Percentiles rank a stretch among this genome's conserved stretches.
Conservation (phyloP, 805 yeast genomes). For the Osmozyma mogii region DNA sequence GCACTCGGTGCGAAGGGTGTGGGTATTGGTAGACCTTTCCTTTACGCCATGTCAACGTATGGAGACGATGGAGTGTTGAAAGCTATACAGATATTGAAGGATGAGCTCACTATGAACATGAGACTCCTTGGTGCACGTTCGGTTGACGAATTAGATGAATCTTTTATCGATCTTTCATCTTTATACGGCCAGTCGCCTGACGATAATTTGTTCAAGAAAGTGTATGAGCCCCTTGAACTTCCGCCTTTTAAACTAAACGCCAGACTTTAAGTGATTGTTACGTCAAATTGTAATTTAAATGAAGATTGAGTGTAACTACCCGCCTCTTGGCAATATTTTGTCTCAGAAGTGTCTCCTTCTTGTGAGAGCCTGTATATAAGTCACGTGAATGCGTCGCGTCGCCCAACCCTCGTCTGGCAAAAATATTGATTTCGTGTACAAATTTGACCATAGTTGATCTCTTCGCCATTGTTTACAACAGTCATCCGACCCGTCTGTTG, state of each 20-base stretch:
- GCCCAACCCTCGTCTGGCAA: too few relatives aligned
- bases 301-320: too few relatives aligned
- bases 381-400: too few relatives aligned
- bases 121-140: constrained; percentile 52
- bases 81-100: constrained; percentile 54
- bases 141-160: constrained; percentile 38
- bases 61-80: constrained; percentile 67
- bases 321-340: too few relatives aligned
- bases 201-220: constrained; percentile 47
- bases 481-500: too few relatives aligned
- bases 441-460: too few relatives aligned
- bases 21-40: constrained; percentile 70
- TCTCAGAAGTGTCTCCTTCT: too few relatives aligned
- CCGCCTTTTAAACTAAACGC: constrained; percentile 48
- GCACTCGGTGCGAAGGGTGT: constrained; percentile 72
- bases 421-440: too few relatives aligned
- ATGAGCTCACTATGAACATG: constrained; percentile 60
- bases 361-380: too few relatives aligned
- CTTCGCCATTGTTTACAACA: too few relatives aligned
- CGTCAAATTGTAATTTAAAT: too few relatives aligned
- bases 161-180: constrained; percentile 48
- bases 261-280: too few relatives aligned
- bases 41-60: constrained; percentile 72
- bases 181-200: constrained; percentile 39
- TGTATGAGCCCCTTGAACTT: constrained; percentile 48